Evolutionary conservation across 306 rosid genomes (phyloP).

Genomic region (Sophora flavescens): DNA sequence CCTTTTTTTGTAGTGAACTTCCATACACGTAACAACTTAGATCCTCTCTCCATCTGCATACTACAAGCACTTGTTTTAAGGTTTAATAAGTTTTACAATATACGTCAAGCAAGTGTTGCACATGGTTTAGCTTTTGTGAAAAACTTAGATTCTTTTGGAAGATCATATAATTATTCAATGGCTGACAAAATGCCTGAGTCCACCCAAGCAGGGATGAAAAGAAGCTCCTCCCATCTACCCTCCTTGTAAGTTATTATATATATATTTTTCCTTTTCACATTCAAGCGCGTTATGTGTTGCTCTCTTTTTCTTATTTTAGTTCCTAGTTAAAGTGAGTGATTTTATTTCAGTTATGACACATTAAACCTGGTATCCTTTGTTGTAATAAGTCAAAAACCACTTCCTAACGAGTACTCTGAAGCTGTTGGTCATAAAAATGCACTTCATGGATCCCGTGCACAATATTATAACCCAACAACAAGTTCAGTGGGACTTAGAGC

Average conservation of each 20-base stretch:
- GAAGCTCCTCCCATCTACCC: conserved; percentile 27
- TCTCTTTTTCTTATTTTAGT: neutral
- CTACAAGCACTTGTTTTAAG: neutral
- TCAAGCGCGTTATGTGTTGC: neutral
- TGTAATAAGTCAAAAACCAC: too few relatives aligned
- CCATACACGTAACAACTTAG: neutral
- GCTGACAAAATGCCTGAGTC: conserved; percentile 40
- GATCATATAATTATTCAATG: conserved; percentile 31
- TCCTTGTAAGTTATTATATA: conserved; percentile 46
- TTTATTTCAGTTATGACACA: too few relatives aligned
- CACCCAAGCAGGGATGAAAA: conserved; percentile 18
- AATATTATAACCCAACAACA: too few relatives aligned
- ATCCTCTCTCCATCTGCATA: neutral
- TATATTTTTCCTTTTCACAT: conserved; percentile 2
- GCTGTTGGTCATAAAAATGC: too few relatives aligned
- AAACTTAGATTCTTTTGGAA: neutral
- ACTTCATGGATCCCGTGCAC: too few relatives aligned
- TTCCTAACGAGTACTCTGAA: too few relatives aligned
- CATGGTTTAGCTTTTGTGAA: too few relatives aligned
- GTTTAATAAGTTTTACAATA: neutral
- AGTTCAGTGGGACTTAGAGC: too few relatives aligned
- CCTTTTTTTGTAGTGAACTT: too few relatives aligned
- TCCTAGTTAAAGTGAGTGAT: too few relatives aligned
- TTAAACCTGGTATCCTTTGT: too few relatives aligned
- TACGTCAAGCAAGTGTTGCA: neutral